Percentiles rank a stretch among this genome's conserved stretches.
phyloP scores from a whole-genome alignment of 441 rosid genomes.

The Populus tomentosa region DNA sequence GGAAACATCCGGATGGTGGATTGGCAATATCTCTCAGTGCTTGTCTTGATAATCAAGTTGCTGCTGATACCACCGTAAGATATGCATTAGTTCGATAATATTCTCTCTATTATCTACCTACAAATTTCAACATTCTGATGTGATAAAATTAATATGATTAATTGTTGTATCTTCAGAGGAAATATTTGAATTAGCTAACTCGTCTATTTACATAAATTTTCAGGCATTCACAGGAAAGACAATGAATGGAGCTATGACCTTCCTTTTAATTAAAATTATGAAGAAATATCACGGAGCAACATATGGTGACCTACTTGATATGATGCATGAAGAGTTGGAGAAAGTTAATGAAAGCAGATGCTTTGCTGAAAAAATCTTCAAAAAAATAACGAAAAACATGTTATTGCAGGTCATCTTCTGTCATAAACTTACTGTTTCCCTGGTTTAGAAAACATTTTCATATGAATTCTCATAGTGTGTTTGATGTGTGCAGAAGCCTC shows the following conservation, averaged over 20 bases:
- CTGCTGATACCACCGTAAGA: slow-evolving; percentile 44
- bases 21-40: slow-evolving; percentile 47
- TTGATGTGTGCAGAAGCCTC: slow-evolving; percentile 22
- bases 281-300: slow-evolving; percentile 19
- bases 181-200: not conserved
- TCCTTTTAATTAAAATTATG: slow-evolving; percentile 26
- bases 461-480: not conserved
- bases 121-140: not conserved
- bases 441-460: not conserved
- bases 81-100: not conserved
- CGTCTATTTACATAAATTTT: not conserved
- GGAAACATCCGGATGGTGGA: slow-evolving; percentile 45
- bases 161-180: not conserved
- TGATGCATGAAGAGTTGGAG: slow-evolving; percentile 27
- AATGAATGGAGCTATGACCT: slow-evolving; percentile 54
- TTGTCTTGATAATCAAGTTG: slow-evolving; percentile 37
- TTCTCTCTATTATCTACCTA: too few species aligned
- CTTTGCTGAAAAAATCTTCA: slow-evolving; percentile 15
- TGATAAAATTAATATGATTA: not conserved
- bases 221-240: slow-evolving; percentile 40
- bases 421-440: too few species aligned
- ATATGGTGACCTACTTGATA: slow-evolving; percentile 35
- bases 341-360: slow-evolving; percentile 25
- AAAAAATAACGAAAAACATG: slow-evolving; percentile 8
- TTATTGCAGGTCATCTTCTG: slow-evolving; percentile 15